Base-by-base conservation (phyloP, 2,329 filamentous ascomycete species). In the Phoma sp. region DNA sequence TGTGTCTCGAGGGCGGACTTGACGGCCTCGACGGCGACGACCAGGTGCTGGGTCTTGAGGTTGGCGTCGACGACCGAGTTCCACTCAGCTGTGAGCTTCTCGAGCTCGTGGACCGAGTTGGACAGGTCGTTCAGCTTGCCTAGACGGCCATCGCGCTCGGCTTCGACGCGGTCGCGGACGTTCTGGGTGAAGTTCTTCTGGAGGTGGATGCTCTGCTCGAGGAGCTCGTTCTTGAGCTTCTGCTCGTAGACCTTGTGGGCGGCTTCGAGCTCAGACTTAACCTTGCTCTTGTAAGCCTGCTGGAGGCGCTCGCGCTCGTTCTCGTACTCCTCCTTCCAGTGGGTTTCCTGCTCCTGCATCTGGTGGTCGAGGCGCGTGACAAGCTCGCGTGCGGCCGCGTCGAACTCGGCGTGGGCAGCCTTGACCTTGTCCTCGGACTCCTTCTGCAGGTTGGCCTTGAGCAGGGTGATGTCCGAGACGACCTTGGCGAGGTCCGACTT, bases 1-100 rank as follows among this genome's bases (percentile, higher is more conserved):
- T 88, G 83, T 61, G 89, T 88, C 71, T 92, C 88, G 18, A 98
- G 84, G 43, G 89, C 91, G 53, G 91, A 87, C 62, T 91, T 89
- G 45, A 98, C 92, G 32, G 93, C 92, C 73, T 99, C 95, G 25
- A 98, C 90, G 17, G 95, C 95, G 29, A 99, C 92, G 72, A 97
- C 92, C 23, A 99, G 87, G 78, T 98, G 93, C 77, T 99, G 95
- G 0, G 95, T 97, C 76, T 91, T 89, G 59, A 98, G 85, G 78
- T 95, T 98, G 56, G 85, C 83, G 73, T 98, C 92, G 18, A 99
- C 87, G 30, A 98, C 91, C 33, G 87, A 86, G 77, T 93, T 96
- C 92, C 92, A 98, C 62, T 92, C 89, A 1, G 86, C 85, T 1
- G 93, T 96, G 48, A 99, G 85, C 75, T 88, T 87, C 79, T 97